Evolutionary conservation across 139 green algal species (phyloP), one percentile per base, ranked within the genome.

Genomic region (Coelastrella sp.): DNA sequence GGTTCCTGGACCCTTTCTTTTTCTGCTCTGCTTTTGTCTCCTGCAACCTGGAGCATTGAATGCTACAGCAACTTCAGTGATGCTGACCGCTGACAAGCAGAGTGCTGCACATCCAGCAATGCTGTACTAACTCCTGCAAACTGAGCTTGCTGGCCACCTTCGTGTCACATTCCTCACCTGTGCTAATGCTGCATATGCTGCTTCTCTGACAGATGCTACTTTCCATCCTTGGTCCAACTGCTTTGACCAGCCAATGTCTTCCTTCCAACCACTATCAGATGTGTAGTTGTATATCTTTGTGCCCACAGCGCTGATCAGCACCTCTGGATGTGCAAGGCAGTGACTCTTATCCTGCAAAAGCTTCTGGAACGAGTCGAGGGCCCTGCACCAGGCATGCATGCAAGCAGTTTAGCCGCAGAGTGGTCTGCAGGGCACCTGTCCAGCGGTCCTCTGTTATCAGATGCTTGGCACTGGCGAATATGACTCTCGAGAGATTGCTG

Each of bases 301-400:
- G 81, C 95, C 95, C 6, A 98, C 93, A 23, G 93, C 90, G 25
- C 87, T 90, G 66, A 98, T 94, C 35, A 98, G 89, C 9, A 93
- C 79, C 85, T 98, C 94, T 4, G 96, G 96, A 37, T 89, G 67
- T 1, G 93, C 90, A 64, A 98, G 77, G 68, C 84, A 85, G 35
- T 88, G 59, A 1, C 45, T 40, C 86, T 97, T 96, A 27, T 95
- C 87, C 6, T 83, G 60, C 68, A 89, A 48, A 60, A 91, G 82
- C 69, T 63, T 67, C 76, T 84, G 32, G 77, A 91, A 91, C 0
- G 90, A 93, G 1, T 87, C 57, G 9, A 93, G 76, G 0, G 88
- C 85, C 63, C 90, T 91, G 79, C 34, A 74, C 11, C 11, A 57
- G 11, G 45, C 45, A 57, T 57, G 45, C 11, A 13, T 9, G 45